phyloP scores from a whole-genome alignment of 2,329 filamentous ascomycete species.

The Venturia aucupariae region DNA sequence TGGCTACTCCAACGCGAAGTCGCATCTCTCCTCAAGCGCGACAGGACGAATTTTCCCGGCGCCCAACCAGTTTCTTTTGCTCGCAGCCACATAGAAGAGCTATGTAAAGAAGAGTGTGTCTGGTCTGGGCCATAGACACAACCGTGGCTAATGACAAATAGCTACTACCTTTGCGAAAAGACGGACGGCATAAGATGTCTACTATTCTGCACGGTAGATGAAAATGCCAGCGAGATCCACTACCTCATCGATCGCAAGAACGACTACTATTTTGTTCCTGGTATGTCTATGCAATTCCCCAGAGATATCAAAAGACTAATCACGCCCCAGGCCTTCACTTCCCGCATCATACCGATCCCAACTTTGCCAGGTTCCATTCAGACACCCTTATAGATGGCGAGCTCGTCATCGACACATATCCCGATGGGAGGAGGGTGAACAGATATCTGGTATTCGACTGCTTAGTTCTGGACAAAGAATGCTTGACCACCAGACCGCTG shows the following conservation, averaged over 20 bases:
- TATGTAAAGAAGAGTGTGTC: slow-evolving; percentile 64
- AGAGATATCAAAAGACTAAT: background rate
- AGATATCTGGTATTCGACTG: slow-evolving; percentile 93
- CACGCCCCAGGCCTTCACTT: slow-evolving; percentile 61
- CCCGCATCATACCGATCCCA: slow-evolving; percentile 55
- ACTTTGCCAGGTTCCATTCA: slow-evolving; percentile 58
- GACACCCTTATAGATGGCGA: slow-evolving; percentile 87
- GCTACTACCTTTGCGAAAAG: slow-evolving; percentile 97
- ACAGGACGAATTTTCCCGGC: slow-evolving; percentile 65
- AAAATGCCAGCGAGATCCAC: slow-evolving; percentile 56
- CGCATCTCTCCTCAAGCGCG: slow-evolving; percentile 62
- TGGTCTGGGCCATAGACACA: background rate
- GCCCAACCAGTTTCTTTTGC: slow-evolving; percentile 94
- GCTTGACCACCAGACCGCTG: slow-evolving; percentile 67
- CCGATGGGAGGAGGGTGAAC: slow-evolving; percentile 58
- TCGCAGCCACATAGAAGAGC: slow-evolving; percentile 69
- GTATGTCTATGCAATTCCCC: background rate
- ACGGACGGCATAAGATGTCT: slow-evolving; percentile 93
- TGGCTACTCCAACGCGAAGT: slow-evolving; percentile 61
- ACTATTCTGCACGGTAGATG: slow-evolving; percentile 72
- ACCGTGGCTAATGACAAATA: slow-evolving; percentile 23
- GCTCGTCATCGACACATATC: slow-evolving; percentile 73
- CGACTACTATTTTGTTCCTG: slow-evolving; percentile 69
- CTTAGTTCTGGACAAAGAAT: slow-evolving; percentile 67
- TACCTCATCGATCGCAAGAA: slow-evolving; percentile 98